A percentile compares a stretch with the other conserved stretches of the same genome.
Evolutionary conservation across 1,284 basidiomycete species (phyloP).

Genomic region (Pseudozyma flocculosa): DNA sequence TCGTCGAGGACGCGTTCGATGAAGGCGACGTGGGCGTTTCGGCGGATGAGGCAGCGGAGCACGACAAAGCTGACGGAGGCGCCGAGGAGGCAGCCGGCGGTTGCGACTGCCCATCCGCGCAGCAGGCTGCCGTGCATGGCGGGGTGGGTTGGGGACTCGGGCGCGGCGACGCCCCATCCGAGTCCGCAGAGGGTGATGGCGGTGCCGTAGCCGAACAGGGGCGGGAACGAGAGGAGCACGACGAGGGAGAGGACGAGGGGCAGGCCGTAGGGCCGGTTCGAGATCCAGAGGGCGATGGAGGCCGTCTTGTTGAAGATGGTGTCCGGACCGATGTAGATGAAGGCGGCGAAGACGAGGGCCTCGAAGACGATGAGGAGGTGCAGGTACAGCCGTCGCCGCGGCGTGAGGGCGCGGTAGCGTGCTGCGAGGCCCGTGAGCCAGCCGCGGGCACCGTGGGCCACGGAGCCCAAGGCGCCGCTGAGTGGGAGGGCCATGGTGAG

Average conservation of each 20-base stretch:
- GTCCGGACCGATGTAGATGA: constrained; percentile 25
- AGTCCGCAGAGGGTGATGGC: constrained; percentile 47
- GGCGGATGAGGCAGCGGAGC: constrained; percentile 20
- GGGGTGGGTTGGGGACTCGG: constrained; percentile 5
- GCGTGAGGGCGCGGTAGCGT: constrained; percentile 8
- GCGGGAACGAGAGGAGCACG: constrained; percentile 45
- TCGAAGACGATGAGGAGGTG: constrained; percentile 17
- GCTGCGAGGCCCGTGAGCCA: too few relatives aligned
- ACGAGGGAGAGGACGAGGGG: constrained; percentile 19
- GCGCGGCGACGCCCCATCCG: constrained; percentile 36
- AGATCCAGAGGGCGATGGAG: constrained; percentile 32
- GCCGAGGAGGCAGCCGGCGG: constrained; percentile 39
- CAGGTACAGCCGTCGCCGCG: constrained; percentile 19
- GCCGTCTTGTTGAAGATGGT: constrained; percentile 32
- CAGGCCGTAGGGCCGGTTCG: constrained; percentile 17
- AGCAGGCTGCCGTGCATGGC: constrained; percentile 16
- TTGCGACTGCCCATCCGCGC: constrained; percentile 44
- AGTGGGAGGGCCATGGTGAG: too few relatives aligned
- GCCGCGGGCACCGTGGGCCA: too few relatives aligned
- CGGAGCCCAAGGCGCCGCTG: too few relatives aligned
- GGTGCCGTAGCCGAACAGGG: constrained; percentile 49
- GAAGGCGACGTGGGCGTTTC: constrained; percentile 15
- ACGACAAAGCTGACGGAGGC: constrained; percentile 32
- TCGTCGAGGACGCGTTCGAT: constrained; percentile 28
- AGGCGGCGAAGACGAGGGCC: constrained; percentile 6